A percentile compares a stretch with the other conserved stretches of the same genome.
These are phyloP conservation scores for Globisporangium carolinianum DNA, from an alignment of 352 stramenopile genomes.

Conservation along the genomic window DNA sequence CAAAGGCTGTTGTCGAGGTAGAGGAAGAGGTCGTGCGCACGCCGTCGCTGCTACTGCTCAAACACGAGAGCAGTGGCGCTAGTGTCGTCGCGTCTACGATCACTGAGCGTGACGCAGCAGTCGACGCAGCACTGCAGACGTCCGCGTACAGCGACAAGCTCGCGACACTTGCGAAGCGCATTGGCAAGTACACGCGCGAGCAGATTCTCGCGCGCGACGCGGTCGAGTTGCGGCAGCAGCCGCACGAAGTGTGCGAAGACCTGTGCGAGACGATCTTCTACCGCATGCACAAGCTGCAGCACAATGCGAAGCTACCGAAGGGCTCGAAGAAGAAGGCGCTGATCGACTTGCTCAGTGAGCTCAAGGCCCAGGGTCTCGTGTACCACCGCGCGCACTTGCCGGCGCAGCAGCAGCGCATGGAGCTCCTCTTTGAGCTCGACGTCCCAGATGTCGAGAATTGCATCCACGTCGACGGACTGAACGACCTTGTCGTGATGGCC, in stretches of 20 bases:
- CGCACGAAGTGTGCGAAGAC: slow-evolving; percentile 75
- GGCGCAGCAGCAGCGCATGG: slow-evolving; percentile 66
- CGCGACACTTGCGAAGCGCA: slow-evolving; percentile 49
- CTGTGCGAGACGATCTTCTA: slow-evolving; percentile 94
- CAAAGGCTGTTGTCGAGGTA: neutral
- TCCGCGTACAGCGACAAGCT: slow-evolving; percentile 53
- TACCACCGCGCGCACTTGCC: slow-evolving; percentile 76
- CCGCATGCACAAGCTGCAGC: slow-evolving; percentile 85
- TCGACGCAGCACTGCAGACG: neutral
- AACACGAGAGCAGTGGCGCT: slow-evolving; percentile 1
- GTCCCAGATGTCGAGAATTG: slow-evolving; percentile 80
- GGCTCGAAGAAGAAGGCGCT: slow-evolving; percentile 97
- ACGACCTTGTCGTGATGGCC: slow-evolving; percentile 27
- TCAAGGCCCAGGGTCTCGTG: slow-evolving; percentile 80
- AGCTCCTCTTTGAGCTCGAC: slow-evolving; percentile 79
- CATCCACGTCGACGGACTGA: slow-evolving; percentile 61
- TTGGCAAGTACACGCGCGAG: slow-evolving; percentile 62
- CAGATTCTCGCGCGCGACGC: slow-evolving; percentile 60
- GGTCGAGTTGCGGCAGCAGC: slow-evolving; percentile 61
- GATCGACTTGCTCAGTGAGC: slow-evolving; percentile 90
- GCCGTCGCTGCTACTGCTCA: slow-evolving; percentile 8
- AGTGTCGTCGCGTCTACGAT: too few species aligned
- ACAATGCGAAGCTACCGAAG: slow-evolving; percentile 84
- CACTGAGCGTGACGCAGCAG: neutral
- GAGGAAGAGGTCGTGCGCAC: slow-evolving; percentile 6